A percentile compares a stretch with the other conserved stretches of the same genome.
phyloP scores from a whole-genome alignment of 2,329 filamentous ascomycete species.

The Dothidotthia symphoricarpi region DNA sequence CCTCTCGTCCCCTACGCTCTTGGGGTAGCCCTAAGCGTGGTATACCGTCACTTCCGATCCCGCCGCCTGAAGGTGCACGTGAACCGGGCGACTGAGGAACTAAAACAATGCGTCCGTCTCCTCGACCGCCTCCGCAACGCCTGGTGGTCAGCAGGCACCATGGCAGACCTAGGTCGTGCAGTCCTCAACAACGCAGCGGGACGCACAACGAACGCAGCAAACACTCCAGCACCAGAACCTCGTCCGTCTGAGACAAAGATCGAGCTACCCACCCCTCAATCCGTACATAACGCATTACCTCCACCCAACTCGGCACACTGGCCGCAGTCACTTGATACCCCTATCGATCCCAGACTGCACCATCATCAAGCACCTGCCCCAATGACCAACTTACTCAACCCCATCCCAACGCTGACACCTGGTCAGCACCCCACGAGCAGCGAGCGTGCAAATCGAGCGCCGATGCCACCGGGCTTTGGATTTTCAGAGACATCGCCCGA shows the following conservation, averaged over 20 bases:
- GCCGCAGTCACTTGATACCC: slow-evolving; percentile 24
- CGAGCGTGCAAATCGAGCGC: slow-evolving; percentile 33
- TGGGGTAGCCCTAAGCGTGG: slow-evolving; percentile 55
- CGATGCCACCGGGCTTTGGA: slow-evolving; percentile 23
- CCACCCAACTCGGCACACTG: slow-evolving; percentile 19
- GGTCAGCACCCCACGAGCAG: slow-evolving; percentile 42
- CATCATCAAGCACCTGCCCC: slow-evolving; percentile 27
- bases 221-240: slow-evolving; percentile 32
- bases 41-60: slow-evolving; percentile 57
- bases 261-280: slow-evolving; percentile 19
- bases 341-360: slow-evolving; percentile 38
- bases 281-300: slow-evolving; percentile 14
- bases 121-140: slow-evolving; percentile 46
- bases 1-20: slow-evolving; percentile 58
- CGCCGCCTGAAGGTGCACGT: slow-evolving; percentile 50
- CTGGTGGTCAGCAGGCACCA: slow-evolving; percentile 50
- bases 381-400: slow-evolving; percentile 33
- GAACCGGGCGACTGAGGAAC: slow-evolving; percentile 47
- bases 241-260: slow-evolving; percentile 20
- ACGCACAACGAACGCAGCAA: slow-evolving; percentile 35
- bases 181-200: slow-evolving; percentile 43
- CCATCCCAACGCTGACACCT: slow-evolving; percentile 26
- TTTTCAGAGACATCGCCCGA: slow-evolving; percentile 39
- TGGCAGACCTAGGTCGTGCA: slow-evolving; percentile 44
- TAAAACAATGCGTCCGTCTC: slow-evolving; percentile 46